Conservation (phyloP, 1,284 basidiomycete genomes). For the Fomitopsis schrenkii region DNA sequence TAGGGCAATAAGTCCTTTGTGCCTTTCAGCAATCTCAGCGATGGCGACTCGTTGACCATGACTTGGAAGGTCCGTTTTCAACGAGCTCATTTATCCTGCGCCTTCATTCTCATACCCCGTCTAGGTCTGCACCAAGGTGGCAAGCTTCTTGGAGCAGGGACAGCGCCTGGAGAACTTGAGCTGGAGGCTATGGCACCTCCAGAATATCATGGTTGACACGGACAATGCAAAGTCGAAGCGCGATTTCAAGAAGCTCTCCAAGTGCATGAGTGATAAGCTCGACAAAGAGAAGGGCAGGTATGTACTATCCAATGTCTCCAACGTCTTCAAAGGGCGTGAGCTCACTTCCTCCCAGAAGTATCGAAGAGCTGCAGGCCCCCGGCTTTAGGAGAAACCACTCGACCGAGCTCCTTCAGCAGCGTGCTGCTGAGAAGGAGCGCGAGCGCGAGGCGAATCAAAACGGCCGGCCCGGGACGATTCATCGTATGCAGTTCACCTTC, state of each 20-base stretch:
- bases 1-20: conserved; percentile 89
- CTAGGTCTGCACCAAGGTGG: conserved; percentile 81
- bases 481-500: conserved; percentile 84
- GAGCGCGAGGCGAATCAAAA: conserved; percentile 66
- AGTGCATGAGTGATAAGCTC: conserved; percentile 80
- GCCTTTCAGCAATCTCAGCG: conserved; percentile 80
- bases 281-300: conserved; percentile 85
- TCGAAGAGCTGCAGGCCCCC: conserved; percentile 75
- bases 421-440: conserved; percentile 75
- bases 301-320: conserved; percentile 7
- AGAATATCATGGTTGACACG: conserved; percentile 81
- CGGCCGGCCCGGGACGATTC: conserved; percentile 62
- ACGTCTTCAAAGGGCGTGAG: conserved; percentile 1
- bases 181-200: conserved; percentile 85
- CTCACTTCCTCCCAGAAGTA: conserved; percentile 45
- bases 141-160: conserved; percentile 81
- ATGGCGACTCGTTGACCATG: conserved; percentile 76
- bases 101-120: conserved; percentile 10
- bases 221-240: conserved; percentile 83
- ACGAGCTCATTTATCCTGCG: background rate
- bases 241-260: conserved; percentile 82
- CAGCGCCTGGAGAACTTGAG: conserved; percentile 83
- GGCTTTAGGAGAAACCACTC: conserved; percentile 71
- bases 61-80: conserved; percentile 69
- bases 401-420: conserved; percentile 71